Evolutionary conservation across 2,329 filamentous ascomycete genomes (phyloP), one percentile per base, ranked within the genome.

Genomic region (Trichophyton schoenleinii): DNA sequence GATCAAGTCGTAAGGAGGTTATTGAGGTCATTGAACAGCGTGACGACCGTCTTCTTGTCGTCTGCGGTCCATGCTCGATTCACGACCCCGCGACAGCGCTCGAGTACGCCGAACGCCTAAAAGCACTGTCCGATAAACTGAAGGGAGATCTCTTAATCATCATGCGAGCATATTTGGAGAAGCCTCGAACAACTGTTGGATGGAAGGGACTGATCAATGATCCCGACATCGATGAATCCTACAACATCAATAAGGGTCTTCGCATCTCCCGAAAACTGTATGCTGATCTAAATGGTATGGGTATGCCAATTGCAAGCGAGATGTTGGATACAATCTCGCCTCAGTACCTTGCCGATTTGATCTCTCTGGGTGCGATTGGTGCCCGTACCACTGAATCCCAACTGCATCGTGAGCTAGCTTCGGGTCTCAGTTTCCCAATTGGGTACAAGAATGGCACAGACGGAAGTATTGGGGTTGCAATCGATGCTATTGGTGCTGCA

Each of bases 381-480:
- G 94, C 94, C n/a, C 84, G 94, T 64, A 99, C 94, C 20, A 97
- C 94, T 1, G 94, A 99, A 79, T 91, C 87, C 59, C 94, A 99
- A 78, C 81, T 97, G 64, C 94, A 99, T 76, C 87, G 94, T 61
- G 94, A 99, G 77, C 80, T 99, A 65, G 92, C 94, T 22, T 94
- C 88, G 60, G 94, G 94, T 71, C 81, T 97, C 41, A 95, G 88
- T 68, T 97, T 96, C 87, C 94, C 94, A 1, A 91, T 99, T 9
- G 94, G 94, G 59, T 99, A 99, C 87, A 99, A 99, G 83, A 99
- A 99, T 76, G 94, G 94, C 66, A 99, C 94, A 36, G 94, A 99
- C 73, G 94, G 94, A 59, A 87, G 87, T 7, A 79, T 97, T 57
- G 83, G 86, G 61, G 91, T 97, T 3, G 91, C 94, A 11, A 89